A percentile compares a stretch with the other conserved stretches of the same genome.
Evolutionary conservation across 2,329 filamentous ascomycete species (phyloP).

Genomic region (Aspergillus pseudotamarii): DNA sequence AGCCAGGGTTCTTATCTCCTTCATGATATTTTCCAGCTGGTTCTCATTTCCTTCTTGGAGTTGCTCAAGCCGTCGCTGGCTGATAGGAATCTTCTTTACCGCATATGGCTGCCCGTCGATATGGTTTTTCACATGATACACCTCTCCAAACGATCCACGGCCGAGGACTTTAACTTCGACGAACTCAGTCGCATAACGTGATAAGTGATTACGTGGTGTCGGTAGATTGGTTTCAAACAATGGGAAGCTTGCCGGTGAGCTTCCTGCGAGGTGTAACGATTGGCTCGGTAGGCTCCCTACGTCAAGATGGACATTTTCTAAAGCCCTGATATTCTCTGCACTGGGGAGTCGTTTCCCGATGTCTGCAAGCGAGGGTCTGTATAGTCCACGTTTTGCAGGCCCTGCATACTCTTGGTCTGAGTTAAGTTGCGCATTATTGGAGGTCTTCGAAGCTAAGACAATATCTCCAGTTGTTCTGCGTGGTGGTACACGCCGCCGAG

Average conservation of each 20-base stretch:
- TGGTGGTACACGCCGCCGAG: constrained; percentile 18
- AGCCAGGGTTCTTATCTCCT: constrained; percentile 65
- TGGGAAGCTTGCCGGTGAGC: constrained; percentile 36
- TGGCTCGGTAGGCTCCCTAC: constrained; percentile 25
- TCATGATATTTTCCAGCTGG: constrained; percentile 60
- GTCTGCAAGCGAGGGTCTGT: constrained; percentile 18
- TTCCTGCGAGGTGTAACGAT: constrained; percentile 30
- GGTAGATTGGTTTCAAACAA: constrained; percentile 30
- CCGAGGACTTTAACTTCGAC: constrained; percentile 60
- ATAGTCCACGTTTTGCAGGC: constrained; percentile 14
- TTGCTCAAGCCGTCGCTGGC: constrained; percentile 53
- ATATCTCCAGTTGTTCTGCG: constrained; percentile 26
- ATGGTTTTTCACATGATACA: constrained; percentile 63
- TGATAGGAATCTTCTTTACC: constrained; percentile 66
- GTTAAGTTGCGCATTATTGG: constrained; percentile 19
- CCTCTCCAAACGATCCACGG: constrained; percentile 66
- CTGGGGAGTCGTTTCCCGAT: constrained; percentile 23
- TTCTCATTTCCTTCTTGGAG: constrained; percentile 55
- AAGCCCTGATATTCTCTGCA: constrained; percentile 19
- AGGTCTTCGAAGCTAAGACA: constrained; percentile 25
- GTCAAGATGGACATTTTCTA: constrained; percentile 29
- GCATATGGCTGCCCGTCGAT: constrained; percentile 66
- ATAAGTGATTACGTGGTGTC: constrained; percentile 31
- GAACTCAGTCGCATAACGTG: constrained; percentile 55
- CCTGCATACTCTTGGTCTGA: constrained; percentile 17